phyloP scores from a whole-genome alignment of 331 rosid genomes.

The Quercus phellos region DNA sequence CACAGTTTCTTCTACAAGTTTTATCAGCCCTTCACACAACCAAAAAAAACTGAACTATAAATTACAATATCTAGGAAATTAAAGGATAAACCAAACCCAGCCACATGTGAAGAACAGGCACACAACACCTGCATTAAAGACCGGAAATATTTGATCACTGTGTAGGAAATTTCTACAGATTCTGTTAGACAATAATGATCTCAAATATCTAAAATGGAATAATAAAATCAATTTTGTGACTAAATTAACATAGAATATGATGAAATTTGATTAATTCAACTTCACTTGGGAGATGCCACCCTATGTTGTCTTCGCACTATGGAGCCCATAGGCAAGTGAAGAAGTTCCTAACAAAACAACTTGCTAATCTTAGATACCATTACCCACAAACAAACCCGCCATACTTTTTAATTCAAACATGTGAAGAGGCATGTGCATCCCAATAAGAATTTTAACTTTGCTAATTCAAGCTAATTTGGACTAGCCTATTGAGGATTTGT shows the following conservation, averaged over 20 bases:
- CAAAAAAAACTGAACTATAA: not conserved
- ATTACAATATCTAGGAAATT: not conserved
- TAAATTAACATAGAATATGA: too few species aligned
- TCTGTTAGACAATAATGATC: not conserved
- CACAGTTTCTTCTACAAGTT: constrained; percentile 73
- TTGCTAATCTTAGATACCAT: too few species aligned
- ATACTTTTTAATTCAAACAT: not conserved
- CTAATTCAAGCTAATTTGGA: not conserved
- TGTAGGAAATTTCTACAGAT: not conserved
- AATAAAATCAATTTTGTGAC: too few species aligned
- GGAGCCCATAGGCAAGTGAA: not conserved
- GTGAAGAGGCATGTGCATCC: not conserved
- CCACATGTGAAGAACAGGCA: not conserved
- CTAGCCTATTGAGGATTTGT: too few species aligned
- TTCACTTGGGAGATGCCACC: not conserved
- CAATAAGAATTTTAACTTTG: not conserved
- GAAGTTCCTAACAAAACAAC: not conserved
- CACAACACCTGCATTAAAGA: not conserved
- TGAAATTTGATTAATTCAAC: too few species aligned
- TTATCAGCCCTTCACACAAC: constrained; percentile 61
- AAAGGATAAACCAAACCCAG: not conserved
- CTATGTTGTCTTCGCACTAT: not conserved
- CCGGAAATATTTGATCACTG: not conserved
- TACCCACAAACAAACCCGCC: not conserved
- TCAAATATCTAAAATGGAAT: not conserved